Evolutionary conservation across 345 rosid genomes (phyloP).

Genomic region (Hibiscus trionum): DNA sequence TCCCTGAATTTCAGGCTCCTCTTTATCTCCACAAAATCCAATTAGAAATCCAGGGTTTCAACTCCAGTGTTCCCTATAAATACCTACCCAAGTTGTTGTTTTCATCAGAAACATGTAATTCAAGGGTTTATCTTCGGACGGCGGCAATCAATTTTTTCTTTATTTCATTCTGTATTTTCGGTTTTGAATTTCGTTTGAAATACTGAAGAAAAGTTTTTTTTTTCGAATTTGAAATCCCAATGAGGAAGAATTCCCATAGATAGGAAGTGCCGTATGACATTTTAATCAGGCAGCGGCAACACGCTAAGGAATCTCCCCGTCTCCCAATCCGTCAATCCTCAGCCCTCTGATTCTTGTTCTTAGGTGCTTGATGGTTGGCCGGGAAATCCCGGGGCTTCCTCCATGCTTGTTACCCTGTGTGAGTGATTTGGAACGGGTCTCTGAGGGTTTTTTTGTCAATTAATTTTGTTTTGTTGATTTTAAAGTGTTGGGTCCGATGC

Average conservation of each 20-base stretch:
- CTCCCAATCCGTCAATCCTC: conserved; percentile 10
- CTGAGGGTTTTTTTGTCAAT: conserved; percentile 17
- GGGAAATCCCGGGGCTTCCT: neutral
- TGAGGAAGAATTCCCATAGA: conserved; percentile 40
- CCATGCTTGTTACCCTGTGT: conserved; percentile 22
- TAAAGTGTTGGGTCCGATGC: conserved; percentile 32
- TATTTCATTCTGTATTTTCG: neutral
- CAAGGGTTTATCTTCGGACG: neutral
- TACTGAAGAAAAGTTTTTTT: neutral
- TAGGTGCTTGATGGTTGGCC: neutral
- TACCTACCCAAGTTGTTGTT: neutral
- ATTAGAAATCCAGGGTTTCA: neutral
- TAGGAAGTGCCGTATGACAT: conserved; percentile 75
- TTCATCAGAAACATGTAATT: neutral
- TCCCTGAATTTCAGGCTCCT: neutral
- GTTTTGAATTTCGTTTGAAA: no score
- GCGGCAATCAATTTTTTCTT: neutral
- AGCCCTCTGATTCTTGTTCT: conserved; percentile 9
- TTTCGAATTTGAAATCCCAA: conserved; percentile 10
- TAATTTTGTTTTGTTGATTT: no score
- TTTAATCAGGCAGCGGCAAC: conserved; percentile 28
- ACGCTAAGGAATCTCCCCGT: conserved; percentile 9
- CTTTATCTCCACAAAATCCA: neutral
- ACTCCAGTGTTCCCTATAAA: neutral
- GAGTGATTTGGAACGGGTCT: conserved; percentile 35